Conservation (phyloP, 371 early-diverging fungal species). For the Mortierella polycephala region DNA sequence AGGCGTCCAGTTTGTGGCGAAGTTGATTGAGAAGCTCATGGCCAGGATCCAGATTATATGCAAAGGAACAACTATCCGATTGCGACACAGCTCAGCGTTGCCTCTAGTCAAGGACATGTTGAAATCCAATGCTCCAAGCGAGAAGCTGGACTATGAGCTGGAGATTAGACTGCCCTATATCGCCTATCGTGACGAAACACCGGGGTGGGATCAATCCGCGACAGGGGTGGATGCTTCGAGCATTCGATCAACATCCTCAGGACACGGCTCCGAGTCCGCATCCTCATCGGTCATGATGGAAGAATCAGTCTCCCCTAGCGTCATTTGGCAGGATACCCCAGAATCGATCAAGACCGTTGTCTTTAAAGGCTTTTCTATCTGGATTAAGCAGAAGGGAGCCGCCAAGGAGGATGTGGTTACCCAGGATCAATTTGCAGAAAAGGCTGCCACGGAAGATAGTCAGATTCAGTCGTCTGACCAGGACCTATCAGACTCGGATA, state of each 20-base stretch:
- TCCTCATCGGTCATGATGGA: constrained; percentile 40
- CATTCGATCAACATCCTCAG: constrained; percentile 34
- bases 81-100: constrained; percentile 63
- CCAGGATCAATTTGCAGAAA: neutral
- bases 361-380: constrained; percentile 46
- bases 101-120: constrained; percentile 23
- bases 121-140: neutral
- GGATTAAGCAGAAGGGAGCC: constrained; percentile 34
- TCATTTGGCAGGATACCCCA: constrained; percentile 50
- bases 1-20: constrained; percentile 74
- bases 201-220: constrained; percentile 58
- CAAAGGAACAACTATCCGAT: constrained; percentile 62
- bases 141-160: constrained; percentile 59
- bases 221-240: constrained; percentile 57
- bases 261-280: constrained; percentile 26
- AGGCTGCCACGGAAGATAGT: neutral
- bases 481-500: constrained; percentile 41
- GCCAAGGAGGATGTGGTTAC: constrained; percentile 4
- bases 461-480: constrained; percentile 4
- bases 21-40: constrained; percentile 76
- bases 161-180: constrained; percentile 67
- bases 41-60: constrained; percentile 69
- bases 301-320: constrained; percentile 45
- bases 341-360: constrained; percentile 48
- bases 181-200: constrained; percentile 72